Evolutionary conservation across 2,329 filamentous ascomycete genomes (phyloP).

Genomic region (Clonostachys rhizophaga): DNA sequence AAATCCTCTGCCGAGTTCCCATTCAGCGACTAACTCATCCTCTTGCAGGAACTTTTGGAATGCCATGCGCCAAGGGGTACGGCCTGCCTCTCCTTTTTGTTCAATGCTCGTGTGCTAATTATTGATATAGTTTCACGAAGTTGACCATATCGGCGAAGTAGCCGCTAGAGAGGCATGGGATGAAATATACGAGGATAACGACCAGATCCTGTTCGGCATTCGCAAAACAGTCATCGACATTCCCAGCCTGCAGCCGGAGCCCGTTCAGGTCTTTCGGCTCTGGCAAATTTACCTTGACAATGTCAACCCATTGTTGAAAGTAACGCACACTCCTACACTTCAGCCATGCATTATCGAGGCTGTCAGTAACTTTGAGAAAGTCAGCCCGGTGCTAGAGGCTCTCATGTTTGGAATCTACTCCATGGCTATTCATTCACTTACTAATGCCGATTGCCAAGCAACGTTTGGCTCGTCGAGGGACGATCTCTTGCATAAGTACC

Average conservation of each 20-base stretch:
- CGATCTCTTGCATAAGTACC: conserved; percentile 34
- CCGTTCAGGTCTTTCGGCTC: conserved; percentile 62
- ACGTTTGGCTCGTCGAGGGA: conserved; percentile 33
- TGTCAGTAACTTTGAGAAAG: conserved; percentile 44
- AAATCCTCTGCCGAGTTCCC: too few relatives aligned
- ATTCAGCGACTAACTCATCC: too few relatives aligned
- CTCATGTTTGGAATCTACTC: conserved; percentile 63
- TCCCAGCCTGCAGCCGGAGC: conserved; percentile 54
- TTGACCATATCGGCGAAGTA: conserved; percentile 52
- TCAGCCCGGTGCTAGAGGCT: conserved; percentile 55
- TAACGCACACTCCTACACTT: conserved; percentile 66
- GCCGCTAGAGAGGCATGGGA: conserved; percentile 42
- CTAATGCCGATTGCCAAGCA: conserved; percentile 43
- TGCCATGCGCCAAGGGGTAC: neutral
- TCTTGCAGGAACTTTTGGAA: neutral
- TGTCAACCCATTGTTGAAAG: conserved; percentile 69
- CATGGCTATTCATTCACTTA: conserved; percentile 53
- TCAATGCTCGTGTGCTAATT: conserved; percentile 10
- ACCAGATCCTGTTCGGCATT: conserved; percentile 45
- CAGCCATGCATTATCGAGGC: conserved; percentile 63
- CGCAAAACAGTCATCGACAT: conserved; percentile 29
- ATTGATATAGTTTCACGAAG: conserved; percentile 42
- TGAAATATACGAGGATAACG: conserved; percentile 44
- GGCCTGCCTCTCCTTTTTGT: neutral
- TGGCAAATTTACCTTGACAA: conserved; percentile 74